Conservation (phyloP, 805 yeast genomes). For the Tetrapisispora iriomotensis region DNA sequence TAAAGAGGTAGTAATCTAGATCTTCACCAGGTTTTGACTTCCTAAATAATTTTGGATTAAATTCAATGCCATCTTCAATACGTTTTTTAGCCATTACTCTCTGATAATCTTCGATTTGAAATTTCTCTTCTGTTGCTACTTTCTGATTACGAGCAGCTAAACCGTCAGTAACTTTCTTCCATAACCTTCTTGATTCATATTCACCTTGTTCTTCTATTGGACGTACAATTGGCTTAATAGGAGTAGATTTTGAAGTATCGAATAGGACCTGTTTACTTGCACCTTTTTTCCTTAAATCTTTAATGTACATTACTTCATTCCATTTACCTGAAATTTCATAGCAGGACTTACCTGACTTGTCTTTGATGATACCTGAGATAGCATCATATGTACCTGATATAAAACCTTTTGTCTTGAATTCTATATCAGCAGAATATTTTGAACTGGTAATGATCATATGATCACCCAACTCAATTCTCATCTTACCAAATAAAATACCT, state of each 20-base stretch:
- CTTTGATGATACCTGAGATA: constrained; percentile 64
- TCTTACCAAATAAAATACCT: constrained; percentile 83
- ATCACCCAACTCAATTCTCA: constrained; percentile 88
- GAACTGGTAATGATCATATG: constrained; percentile 69
- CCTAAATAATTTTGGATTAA: constrained; percentile 70
- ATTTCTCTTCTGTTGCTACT: constrained; percentile 82
- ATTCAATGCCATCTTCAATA: constrained; percentile 66
- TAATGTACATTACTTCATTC: constrained; percentile 76
- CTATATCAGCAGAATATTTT: constrained; percentile 63
- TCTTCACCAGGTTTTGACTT: constrained; percentile 35
- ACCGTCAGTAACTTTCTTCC: constrained; percentile 78
- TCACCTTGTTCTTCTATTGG: constrained; percentile 72
- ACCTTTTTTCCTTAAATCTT: constrained; percentile 36
- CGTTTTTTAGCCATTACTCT: constrained; percentile 65
- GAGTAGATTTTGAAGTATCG: constrained; percentile 48
- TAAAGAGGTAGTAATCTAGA: constrained; percentile 59
- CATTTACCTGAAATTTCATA: constrained; percentile 81
- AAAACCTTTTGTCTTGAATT: constrained; percentile 91
- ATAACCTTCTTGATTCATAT: constrained; percentile 70
- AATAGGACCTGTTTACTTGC: constrained; percentile 43
- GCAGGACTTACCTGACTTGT: constrained; percentile 42
- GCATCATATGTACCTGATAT: constrained; percentile 88
- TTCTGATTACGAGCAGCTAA: constrained; percentile 71
- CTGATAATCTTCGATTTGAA: constrained; percentile 78
- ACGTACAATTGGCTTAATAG: constrained; percentile 59